Percentiles rank a stretch among this genome's conserved stretches.
phyloP scores from a whole-genome alignment of 2,329 filamentous ascomycete genomes.

The Monosporascus sp. region DNA sequence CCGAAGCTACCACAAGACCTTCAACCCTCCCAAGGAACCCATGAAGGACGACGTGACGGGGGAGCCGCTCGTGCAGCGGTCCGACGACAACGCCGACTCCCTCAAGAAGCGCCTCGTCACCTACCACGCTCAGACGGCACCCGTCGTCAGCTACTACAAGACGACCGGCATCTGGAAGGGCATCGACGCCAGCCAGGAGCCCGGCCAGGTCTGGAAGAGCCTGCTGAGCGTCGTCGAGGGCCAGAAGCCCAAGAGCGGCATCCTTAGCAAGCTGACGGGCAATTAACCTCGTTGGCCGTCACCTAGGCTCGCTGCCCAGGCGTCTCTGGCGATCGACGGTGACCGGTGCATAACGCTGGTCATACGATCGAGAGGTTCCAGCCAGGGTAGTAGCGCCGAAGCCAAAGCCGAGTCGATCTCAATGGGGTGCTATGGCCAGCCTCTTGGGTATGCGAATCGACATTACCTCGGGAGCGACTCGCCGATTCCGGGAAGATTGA shows the following conservation, averaged over 20 bases:
- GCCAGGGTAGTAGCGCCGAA: not conserved
- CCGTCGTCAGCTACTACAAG: slow-evolving; percentile 95
- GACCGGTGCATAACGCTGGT: not conserved
- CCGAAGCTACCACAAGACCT: slow-evolving; percentile 95
- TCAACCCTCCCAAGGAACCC: slow-evolving; percentile 90
- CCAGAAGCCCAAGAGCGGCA: slow-evolving; percentile 42
- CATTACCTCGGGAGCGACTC: not conserved
- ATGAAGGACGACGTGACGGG: slow-evolving; percentile 98
- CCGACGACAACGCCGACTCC: slow-evolving; percentile 93
- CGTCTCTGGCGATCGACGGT: not conserved
- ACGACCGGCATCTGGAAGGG: slow-evolving; percentile 95
- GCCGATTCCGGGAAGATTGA: too few relatives aligned
- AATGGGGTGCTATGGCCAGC: not conserved
- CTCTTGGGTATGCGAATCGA: not conserved
- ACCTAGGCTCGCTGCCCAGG: not conserved
- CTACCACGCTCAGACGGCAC: slow-evolving; percentile 90
- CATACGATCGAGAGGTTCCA: not conserved
- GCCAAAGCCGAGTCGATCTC: not conserved
- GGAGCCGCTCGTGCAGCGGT: slow-evolving; percentile 92
- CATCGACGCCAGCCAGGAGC: slow-evolving; percentile 93
- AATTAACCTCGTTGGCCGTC: slow-evolving; percentile 12
- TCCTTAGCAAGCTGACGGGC: slow-evolving; percentile 38
- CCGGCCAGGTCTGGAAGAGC: slow-evolving; percentile 91
- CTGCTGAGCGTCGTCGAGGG: slow-evolving; percentile 78
- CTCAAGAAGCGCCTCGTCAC: slow-evolving; percentile 91